A percentile compares a stretch with the other conserved stretches of the same genome.
These are phyloP conservation scores for Solanum dulcamara DNA, from an alignment of 257 asterid species.

Conservation along the genomic window DNA sequence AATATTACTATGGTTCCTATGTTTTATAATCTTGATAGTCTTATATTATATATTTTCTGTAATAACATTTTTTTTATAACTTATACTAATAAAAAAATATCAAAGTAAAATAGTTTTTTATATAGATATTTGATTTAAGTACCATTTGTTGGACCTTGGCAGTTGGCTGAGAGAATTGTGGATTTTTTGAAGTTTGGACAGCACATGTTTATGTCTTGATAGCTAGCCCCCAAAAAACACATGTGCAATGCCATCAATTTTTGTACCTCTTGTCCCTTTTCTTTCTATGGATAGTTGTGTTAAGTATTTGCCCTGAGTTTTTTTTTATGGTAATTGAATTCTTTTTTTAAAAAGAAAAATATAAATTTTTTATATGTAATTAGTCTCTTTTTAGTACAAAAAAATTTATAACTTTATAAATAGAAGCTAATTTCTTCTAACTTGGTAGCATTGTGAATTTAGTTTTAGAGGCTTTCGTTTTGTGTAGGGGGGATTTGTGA, in stretches of 20 bases:
- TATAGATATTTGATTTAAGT: not conserved
- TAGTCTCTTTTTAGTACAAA: too few relatives aligned
- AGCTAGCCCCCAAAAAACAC: not conserved
- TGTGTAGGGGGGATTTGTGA: too few relatives aligned
- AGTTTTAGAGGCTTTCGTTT: too few relatives aligned
- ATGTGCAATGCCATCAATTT: not conserved
- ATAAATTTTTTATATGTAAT: too few relatives aligned
- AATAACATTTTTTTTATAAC: not conserved
- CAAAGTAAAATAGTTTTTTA: not conserved
- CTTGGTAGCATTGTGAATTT: too few relatives aligned
- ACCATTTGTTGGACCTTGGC: not conserved
- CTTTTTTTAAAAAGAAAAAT: too few relatives aligned
- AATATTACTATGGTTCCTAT: slow-evolving; percentile 59
- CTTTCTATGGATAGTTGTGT: too few relatives aligned
- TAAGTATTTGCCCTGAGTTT: too few relatives aligned
- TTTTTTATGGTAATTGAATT: too few relatives aligned
- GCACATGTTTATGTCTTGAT: not conserved
- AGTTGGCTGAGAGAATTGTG: not conserved
- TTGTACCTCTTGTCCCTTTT: not conserved
- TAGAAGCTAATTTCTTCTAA: too few relatives aligned
- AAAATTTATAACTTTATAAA: too few relatives aligned
- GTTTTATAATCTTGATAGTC: slow-evolving; percentile 46
- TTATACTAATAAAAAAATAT: not conserved
- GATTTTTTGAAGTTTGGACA: not conserved
- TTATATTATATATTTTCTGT: too few relatives aligned